These are phyloP conservation scores for Amanita pseudoporphyria DNA, from an alignment of 768 basidiomycete genomes.

Conservation along the genomic window DNA sequence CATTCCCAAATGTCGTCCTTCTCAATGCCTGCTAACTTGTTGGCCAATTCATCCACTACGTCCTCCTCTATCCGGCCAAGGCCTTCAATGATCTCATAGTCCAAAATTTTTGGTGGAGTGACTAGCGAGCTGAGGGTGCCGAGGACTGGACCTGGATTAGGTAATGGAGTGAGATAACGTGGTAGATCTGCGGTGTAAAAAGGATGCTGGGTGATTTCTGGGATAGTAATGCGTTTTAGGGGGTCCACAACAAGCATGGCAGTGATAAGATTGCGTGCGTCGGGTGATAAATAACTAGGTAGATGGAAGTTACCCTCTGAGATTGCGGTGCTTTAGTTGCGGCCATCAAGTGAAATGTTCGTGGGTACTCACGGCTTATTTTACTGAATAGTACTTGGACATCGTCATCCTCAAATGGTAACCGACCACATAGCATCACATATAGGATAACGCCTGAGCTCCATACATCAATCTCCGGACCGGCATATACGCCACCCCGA, in stretches of 20 bases:
- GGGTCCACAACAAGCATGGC: slow-evolving; percentile 93
- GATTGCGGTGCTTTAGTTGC: slow-evolving; percentile 8
- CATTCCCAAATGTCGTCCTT: slow-evolving; percentile 86
- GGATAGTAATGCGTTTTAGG: slow-evolving; percentile 87
- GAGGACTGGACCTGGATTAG: slow-evolving; percentile 71
- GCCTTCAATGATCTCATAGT: slow-evolving; percentile 85
- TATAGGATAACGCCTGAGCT: slow-evolving; percentile 98
- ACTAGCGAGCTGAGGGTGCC: slow-evolving; percentile 68
- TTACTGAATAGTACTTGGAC: slow-evolving; percentile 90
- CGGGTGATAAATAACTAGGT: slow-evolving; percentile 69
- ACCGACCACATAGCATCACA: slow-evolving; percentile 90
- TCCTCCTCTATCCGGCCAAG: slow-evolving; percentile 89
- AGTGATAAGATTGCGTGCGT: slow-evolving; percentile 71
- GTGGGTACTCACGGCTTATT: slow-evolving; percentile 62
- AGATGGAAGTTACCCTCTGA: slow-evolving; percentile 82
- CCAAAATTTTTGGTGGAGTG: slow-evolving; percentile 52
- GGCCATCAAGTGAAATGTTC: neutral
- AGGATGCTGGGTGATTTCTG: slow-evolving; percentile 83
- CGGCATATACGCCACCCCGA: slow-evolving; percentile 88
- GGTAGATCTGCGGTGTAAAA: slow-evolving; percentile 86
- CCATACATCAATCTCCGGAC: slow-evolving; percentile 99
- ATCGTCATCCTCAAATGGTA: slow-evolving; percentile 97
- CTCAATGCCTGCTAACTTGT: slow-evolving; percentile 61
- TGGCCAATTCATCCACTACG: slow-evolving; percentile 74
- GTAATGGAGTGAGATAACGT: slow-evolving; percentile 78